phyloP scores from a whole-genome alignment of 2,329 filamentous ascomycete species.

The Diaporthe aspalathi region DNA sequence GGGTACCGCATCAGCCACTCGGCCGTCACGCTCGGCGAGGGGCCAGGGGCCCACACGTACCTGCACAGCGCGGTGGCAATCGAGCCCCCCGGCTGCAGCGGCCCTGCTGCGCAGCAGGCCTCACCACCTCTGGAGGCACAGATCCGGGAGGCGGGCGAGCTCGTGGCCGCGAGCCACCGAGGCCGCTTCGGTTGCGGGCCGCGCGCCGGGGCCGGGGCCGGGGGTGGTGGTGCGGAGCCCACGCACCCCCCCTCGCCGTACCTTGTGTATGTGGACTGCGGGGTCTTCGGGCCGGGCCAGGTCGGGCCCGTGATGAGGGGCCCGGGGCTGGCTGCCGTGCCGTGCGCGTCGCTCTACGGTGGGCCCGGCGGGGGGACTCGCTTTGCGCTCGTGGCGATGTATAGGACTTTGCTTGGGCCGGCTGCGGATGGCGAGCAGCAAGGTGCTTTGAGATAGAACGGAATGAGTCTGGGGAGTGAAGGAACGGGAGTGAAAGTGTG shows the following conservation, averaged over 20 bases:
- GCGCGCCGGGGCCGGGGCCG: background rate
- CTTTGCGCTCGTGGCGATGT: constrained; percentile 34
- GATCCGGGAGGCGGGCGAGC: background rate
- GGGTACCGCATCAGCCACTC: constrained; percentile 31
- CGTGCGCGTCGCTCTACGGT: constrained; percentile 36
- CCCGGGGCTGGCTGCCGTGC: constrained; percentile 23
- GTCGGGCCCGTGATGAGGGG: constrained; percentile 15
- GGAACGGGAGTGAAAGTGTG: too few relatives aligned
- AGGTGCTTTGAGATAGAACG: background rate
- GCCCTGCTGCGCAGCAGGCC: background rate
- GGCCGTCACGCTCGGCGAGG: constrained; percentile 1
- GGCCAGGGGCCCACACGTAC: background rate
- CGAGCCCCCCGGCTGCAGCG: background rate
- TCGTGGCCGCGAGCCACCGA: background rate
- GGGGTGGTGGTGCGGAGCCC: too few relatives aligned
- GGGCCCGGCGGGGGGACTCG: constrained; percentile 4
- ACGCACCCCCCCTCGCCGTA: constrained; percentile 42
- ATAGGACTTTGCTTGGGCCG: constrained; percentile 27
- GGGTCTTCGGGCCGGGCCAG: constrained; percentile 15
- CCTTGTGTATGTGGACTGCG: constrained; percentile 44
- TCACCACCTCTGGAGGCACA: background rate
- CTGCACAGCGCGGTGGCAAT: constrained; percentile 33
- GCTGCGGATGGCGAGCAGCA: background rate
- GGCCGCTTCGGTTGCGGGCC: constrained; percentile 7
- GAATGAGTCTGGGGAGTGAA: background rate